These are phyloP conservation scores for Vitis hybrid DNA, from an alignment of 177 flowering plant genomes.

Conservation along the genomic window DNA sequence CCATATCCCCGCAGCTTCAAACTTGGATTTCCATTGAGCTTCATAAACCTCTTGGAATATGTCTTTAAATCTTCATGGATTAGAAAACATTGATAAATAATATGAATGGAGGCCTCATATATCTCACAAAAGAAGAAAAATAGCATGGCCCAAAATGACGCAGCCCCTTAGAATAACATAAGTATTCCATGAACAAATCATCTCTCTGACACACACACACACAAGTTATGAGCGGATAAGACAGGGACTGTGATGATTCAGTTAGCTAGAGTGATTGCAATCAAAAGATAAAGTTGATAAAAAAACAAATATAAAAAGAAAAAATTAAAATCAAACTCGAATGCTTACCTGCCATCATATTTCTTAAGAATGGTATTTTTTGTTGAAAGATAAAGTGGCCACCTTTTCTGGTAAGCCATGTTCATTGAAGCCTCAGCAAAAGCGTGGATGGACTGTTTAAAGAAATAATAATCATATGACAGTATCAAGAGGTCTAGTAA, in stretches of 20 bases:
- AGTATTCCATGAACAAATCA: too few species aligned
- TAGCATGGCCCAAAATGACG: too few species aligned
- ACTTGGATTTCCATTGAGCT: conserved; percentile 82
- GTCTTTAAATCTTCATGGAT: conserved; percentile 77
- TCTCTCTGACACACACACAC: too few species aligned
- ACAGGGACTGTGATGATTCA: too few species aligned
- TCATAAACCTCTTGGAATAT: conserved; percentile 97
- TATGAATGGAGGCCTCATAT: too few species aligned
- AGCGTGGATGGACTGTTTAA: conserved; percentile 72
- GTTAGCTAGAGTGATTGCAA: too few species aligned
- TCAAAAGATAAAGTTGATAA: too few species aligned
- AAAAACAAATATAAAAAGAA: neutral
- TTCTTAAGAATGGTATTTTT: conserved; percentile 97
- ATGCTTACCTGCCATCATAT: conserved; percentile 88
- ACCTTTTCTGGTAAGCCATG: conserved; percentile 82
- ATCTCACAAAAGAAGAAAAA: too few species aligned
- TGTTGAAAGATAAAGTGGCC: conserved; percentile 99
- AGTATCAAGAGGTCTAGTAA: too few species aligned
- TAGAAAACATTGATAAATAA: neutral
- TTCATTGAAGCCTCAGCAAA: conserved; percentile 98
- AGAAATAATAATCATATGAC: too few species aligned
- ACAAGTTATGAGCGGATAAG: too few species aligned
- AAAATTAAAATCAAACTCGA: neutral
- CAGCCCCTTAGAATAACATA: too few species aligned
- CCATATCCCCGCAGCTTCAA: conserved; percentile 93